These are phyloP conservation scores for Yamadazyma paraphyllophila DNA, from an alignment of 805 yeast species.

Conservation along the genomic window DNA sequence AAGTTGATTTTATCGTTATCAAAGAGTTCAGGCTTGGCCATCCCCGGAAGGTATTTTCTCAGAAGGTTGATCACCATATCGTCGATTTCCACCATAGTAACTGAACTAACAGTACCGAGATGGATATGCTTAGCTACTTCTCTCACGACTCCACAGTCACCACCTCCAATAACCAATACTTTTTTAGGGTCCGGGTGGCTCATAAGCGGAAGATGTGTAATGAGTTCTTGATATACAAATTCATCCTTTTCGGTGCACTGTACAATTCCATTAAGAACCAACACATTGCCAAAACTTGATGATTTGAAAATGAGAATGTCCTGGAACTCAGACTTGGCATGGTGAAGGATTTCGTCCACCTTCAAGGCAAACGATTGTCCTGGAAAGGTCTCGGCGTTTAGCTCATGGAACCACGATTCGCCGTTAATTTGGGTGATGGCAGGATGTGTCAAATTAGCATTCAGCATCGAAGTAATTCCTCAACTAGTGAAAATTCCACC, in stretches of 20 bases:
- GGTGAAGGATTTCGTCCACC: slow-evolving; percentile 64
- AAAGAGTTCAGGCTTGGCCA: slow-evolving; percentile 51
- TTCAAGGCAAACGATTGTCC: slow-evolving; percentile 79
- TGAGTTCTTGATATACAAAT: slow-evolving; percentile 91
- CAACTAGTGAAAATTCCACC: not conserved
- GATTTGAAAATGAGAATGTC: slow-evolving; percentile 80
- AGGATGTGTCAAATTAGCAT: slow-evolving; percentile 27
- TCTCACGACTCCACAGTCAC: slow-evolving; percentile 92
- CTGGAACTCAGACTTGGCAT: slow-evolving; percentile 69
- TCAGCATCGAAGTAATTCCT: slow-evolving; percentile 3
- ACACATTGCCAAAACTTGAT: slow-evolving; percentile 76
- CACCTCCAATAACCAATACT: slow-evolving; percentile 91
- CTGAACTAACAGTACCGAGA: slow-evolving; percentile 52
- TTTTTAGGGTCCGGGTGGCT: slow-evolving; percentile 71
- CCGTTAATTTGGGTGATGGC: slow-evolving; percentile 25
- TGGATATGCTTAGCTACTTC: slow-evolving; percentile 74
- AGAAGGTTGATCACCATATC: slow-evolving; percentile 73
- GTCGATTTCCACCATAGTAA: slow-evolving; percentile 87
- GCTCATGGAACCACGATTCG: slow-evolving; percentile 74
- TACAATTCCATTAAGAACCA: slow-evolving; percentile 84
- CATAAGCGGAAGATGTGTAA: slow-evolving; percentile 77
- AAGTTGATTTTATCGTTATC: slow-evolving; percentile 65
- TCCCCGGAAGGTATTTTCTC: slow-evolving; percentile 68
- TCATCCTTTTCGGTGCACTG: slow-evolving; percentile 93
- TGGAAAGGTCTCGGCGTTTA: slow-evolving; percentile 68